Base-by-base conservation (phyloP, 495 filamentous ascomycete genomes). In the Parathielavia hyrcaniae region DNA sequence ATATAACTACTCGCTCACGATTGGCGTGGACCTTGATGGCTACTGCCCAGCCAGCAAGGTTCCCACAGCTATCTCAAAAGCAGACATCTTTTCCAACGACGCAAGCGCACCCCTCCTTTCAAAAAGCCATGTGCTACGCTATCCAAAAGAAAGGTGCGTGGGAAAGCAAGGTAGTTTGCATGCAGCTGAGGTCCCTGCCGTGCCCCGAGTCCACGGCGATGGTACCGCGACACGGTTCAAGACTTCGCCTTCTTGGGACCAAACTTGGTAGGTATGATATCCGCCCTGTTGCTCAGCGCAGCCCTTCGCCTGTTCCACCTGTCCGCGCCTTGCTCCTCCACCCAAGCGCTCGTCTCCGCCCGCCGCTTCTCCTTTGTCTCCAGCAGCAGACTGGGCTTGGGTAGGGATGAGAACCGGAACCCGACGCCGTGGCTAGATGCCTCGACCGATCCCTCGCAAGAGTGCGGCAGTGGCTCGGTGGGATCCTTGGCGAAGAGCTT, bases 331-430 rank as follows among this genome's bases (percentile, higher is more conserved):
- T 35, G 47, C 47, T 20, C 47, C 4, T 17, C 3, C 2, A 49
- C 9, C 47, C 30, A 49, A n/a, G 47, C 47, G 17, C 34, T 30
- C 47, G 47, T 35, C 30, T 49, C 47, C 13, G 47, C 47, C 3
- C n/a, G 13, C 30, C 47, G 16, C 47, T 49, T 49, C 47, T n/a
- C 47, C 30, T 49, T 50, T 4, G 32, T 50, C n/a, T 50, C 48
- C 0, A 50, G 34, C 32, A 38, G 34, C 5, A 50, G 17, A 19
- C 32, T 50, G 16, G 48, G 32, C 48, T 36, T 35, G n/a, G 32
- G 48, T 17, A 50, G 34, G 10, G 4, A 12, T 11, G 17, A 32
- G 11, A 50, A 50, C 4, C 47, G 30, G 8, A 19, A 5, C 30
- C 9, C n/a, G 7, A 3, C 16, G 48, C 38, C 34, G 48, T 35